Base-by-base conservation (phyloP, 2,329 filamentous ascomycete species). In the Plenodomus tracheiphilus region DNA sequence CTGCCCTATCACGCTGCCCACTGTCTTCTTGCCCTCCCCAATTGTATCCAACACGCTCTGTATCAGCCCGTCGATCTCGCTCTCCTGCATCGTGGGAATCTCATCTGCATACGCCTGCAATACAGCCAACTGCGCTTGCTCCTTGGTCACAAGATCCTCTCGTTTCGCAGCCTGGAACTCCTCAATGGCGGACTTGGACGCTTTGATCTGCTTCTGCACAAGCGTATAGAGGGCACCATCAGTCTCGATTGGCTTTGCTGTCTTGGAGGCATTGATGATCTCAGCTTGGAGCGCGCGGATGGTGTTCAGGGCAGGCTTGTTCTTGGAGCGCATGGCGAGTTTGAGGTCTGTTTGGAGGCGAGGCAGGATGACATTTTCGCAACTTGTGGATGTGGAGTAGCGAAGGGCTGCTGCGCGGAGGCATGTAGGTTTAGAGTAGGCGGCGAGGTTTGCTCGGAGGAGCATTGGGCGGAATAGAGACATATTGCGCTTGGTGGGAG, bases 261-360 rank as follows among this genome's bases (percentile, higher is more conserved):
- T 90, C 74, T 92, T 92, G 68, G 85, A 86, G 28, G 87, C 85
- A 72, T 91, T 92, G 60, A 86, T 85, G 53, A 87, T 84, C 54
- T 87, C 82, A 25, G 87, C 79, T 56, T 92, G 80, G 53, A 92
- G 75, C 35, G 79, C 72, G 58, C 89, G 86, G 41, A 93, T 79
- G 32, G 89, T 87, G 34, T 81, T 75, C 20, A 92, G 82, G 2
- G 86, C 84, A 20, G 82, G 76, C 20, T 73, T 76, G 62, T 79
- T 75, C 62, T 78, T 79, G n/a, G 72, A 61, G 49, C 74, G 73
- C 71, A 80, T 75, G 25, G 77, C 75, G 4, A 60, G 71, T 54
- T 79, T 79, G 36, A 80, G 72, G 51, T 79, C 77, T 13, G 63
- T 55, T 25, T 77, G 70, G 41, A 80, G 65, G 50, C 75, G 75